Conservation (phyloP, 148 eudicot species). For the Cornus kousa region DNA sequence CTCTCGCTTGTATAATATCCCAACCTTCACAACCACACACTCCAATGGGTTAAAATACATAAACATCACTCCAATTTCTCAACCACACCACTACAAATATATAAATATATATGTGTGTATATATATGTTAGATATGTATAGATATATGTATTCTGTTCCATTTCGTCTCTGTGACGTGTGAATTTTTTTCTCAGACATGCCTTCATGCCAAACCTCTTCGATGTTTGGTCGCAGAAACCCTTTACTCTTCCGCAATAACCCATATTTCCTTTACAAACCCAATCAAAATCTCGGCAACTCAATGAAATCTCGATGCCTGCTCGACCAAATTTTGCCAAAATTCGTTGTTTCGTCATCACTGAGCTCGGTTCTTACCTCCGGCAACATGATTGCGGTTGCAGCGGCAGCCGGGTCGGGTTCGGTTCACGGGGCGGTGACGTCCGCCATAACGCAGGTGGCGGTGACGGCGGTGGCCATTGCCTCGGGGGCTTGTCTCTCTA, state of each 20-base stretch:
- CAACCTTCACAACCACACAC: background rate
- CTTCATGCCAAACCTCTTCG: conserved; percentile 22
- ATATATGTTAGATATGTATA: background rate
- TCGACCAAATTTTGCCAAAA: conserved; percentile 29
- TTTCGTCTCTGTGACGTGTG: background rate
- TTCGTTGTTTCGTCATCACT: conserved; percentile 50
- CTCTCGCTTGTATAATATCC: too few species aligned
- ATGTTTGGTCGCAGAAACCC: conserved; percentile 20
- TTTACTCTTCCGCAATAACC: conserved; percentile 15
- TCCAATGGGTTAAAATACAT: background rate
- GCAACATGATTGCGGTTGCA: conserved; percentile 54
- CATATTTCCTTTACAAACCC: background rate
- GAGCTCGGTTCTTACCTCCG: conserved; percentile 35
- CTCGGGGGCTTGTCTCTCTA: conserved; percentile 90
- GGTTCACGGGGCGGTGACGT: conserved; percentile 72
- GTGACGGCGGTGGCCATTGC: conserved; percentile 96
- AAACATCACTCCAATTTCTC: too few species aligned
- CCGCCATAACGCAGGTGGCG: conserved; percentile 87
- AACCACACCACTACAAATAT: too few species aligned
- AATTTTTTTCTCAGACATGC: background rate
- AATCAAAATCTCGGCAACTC: conserved; percentile 7
- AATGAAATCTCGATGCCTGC: conserved; percentile 27
- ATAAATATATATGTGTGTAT: too few species aligned
- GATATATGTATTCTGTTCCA: background rate
- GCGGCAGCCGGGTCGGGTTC: conserved; percentile 37